Evolutionary conservation across 768 basidiomycete genomes (phyloP).

Genomic region (Dacryopinax primogenitus): DNA sequence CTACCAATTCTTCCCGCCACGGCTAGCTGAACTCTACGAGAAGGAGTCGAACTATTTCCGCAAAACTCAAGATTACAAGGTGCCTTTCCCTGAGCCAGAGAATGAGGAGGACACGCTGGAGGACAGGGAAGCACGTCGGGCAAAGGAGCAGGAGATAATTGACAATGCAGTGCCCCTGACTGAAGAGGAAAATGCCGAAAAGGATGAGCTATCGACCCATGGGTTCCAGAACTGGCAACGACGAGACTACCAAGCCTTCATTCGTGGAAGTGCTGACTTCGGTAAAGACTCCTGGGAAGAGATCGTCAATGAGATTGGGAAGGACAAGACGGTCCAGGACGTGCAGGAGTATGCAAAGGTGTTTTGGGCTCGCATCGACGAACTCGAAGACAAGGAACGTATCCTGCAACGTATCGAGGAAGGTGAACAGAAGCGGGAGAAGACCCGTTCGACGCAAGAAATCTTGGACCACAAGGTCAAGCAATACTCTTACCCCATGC

Average conservation of each 20-base stretch:
- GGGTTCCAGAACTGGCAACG: slow-evolving; percentile 89
- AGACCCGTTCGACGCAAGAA: slow-evolving; percentile 64
- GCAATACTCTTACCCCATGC: slow-evolving; percentile 82
- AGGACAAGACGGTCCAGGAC: slow-evolving; percentile 67
- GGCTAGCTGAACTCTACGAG: slow-evolving; percentile 70
- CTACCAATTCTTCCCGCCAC: slow-evolving; percentile 89
- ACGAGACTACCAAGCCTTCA: slow-evolving; percentile 85
- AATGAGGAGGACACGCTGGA: slow-evolving; percentile 70
- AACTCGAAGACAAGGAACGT: slow-evolving; percentile 65
- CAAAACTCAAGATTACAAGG: slow-evolving; percentile 26
- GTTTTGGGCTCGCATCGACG: slow-evolving; percentile 83
- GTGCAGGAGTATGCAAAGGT: slow-evolving; percentile 65
- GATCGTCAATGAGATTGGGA: slow-evolving; percentile 62
- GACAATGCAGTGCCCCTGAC: slow-evolving; percentile 83
- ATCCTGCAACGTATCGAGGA: slow-evolving; percentile 73
- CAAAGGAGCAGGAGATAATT: slow-evolving; percentile 71
- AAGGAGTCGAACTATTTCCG: slow-evolving; percentile 23
- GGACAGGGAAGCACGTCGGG: slow-evolving; percentile 66
- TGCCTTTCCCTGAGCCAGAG: slow-evolving; percentile 47
- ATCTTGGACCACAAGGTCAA: slow-evolving; percentile 72
- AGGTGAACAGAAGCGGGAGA: slow-evolving; percentile 81
- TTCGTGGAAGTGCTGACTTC: slow-evolving; percentile 23
- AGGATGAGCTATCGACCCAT: slow-evolving; percentile 59
- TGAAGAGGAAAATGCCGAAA: slow-evolving; percentile 71
- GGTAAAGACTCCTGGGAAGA: slow-evolving; percentile 24